These are phyloP conservation scores for Trichodelitschia bisporula DNA, from an alignment of 495 filamentous ascomycete species.

Conservation along the genomic window DNA sequence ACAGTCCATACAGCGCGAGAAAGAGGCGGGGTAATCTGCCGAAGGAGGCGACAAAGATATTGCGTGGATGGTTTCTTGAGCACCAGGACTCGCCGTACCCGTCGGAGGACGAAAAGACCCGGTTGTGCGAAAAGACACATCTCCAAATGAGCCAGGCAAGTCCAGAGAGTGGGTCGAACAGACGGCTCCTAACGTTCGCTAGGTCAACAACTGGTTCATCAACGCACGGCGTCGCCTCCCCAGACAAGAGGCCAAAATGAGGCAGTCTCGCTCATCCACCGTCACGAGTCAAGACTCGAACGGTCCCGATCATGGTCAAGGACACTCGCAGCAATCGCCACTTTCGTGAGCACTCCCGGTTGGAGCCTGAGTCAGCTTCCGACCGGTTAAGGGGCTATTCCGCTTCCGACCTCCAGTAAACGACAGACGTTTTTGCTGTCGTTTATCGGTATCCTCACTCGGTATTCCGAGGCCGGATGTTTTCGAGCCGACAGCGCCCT, in stretches of 20 bases:
- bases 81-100: not conserved
- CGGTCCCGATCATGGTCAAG: not conserved
- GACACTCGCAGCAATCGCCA: no score
- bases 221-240: slow-evolving; percentile 1
- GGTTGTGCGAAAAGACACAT: not conserved
- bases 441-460: no score
- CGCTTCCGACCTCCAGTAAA: no score
- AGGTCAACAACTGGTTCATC: slow-evolving; percentile 3
- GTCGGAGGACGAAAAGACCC: not conserved
- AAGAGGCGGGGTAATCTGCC: slow-evolving; percentile 1
- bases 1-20: no score
- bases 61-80: slow-evolving; percentile 1
- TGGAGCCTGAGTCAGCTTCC: no score
- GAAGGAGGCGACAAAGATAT: slow-evolving; percentile 1
- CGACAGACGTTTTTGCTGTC: no score
- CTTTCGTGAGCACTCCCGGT: no score
- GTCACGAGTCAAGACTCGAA: not conserved
- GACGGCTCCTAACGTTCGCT: not conserved
- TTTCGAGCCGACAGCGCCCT: no score
- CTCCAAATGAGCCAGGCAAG: not conserved
- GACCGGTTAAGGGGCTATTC: no score
- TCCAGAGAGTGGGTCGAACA: not conserved
- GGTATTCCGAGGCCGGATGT: no score
- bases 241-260: not conserved
- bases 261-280: not conserved